These are phyloP conservation scores for Begonia fuchsioides DNA, from an alignment of 306 rosid species.

Conservation along the genomic window DNA sequence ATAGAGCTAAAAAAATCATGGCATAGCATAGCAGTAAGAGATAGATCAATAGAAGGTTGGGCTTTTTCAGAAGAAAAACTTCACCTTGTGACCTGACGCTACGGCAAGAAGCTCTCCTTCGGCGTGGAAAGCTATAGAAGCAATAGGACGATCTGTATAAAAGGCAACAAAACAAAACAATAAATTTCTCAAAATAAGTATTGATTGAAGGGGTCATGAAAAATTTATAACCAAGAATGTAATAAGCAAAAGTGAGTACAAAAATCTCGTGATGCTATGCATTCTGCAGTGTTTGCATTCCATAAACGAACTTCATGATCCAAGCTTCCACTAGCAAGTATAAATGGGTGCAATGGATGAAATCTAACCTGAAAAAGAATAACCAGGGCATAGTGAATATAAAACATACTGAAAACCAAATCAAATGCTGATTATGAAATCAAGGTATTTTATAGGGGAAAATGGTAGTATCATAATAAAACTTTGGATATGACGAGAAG, in stretches of 20 bases:
- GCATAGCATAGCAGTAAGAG: conserved; percentile 3
- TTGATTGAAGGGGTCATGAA: background rate
- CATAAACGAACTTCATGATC: conserved; percentile 95
- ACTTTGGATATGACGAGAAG: no score
- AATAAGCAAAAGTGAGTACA: conserved; percentile 29
- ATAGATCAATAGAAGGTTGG: background rate
- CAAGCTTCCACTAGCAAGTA: conserved; percentile 99
- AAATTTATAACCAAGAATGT: background rate
- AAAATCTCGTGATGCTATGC: conserved; percentile 77
- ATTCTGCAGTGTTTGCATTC: conserved; percentile 84
- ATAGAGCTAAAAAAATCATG: conserved; percentile 45
- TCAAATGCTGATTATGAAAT: background rate
- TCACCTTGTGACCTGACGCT: conserved; percentile 96
- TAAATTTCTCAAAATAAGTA: no score
- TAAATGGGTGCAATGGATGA: conserved; percentile 72
- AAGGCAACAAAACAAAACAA: conserved; percentile 5
- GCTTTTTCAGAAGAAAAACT: conserved; percentile 16
- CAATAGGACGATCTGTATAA: conserved; percentile 74
- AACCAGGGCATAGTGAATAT: conserved; percentile 9
- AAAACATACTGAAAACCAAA: conserved; percentile 3
- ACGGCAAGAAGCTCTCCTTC: conserved; percentile 88
- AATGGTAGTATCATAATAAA: no score
- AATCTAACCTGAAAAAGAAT: conserved; percentile 74
- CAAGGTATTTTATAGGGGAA: no score
- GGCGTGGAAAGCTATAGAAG: conserved; percentile 95